These are phyloP conservation scores for Apiospora saccharicola DNA, from an alignment of 2,329 filamentous ascomycete genomes.

Conservation along the genomic window DNA sequence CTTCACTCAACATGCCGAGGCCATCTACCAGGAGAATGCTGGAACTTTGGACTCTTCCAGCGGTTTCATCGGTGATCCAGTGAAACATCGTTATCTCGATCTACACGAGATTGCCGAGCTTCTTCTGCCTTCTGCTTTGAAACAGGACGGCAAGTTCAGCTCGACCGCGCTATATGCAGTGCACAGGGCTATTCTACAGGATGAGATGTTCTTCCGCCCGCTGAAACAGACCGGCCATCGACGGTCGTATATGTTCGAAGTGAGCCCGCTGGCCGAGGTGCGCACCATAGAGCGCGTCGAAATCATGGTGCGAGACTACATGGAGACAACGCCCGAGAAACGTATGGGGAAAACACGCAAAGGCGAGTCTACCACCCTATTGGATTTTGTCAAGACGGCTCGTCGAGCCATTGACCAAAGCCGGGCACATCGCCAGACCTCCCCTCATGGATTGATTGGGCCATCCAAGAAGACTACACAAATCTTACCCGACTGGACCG, in stretches of 20 bases:
- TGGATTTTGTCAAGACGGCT: constrained; percentile 58
- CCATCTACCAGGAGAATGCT: constrained; percentile 57
- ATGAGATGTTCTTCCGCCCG: constrained; percentile 67
- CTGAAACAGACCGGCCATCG: constrained; percentile 58
- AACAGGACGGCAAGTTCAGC: constrained; percentile 48
- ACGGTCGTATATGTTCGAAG: constrained; percentile 65
- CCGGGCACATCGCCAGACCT: constrained; percentile 57
- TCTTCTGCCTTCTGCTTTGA: constrained; percentile 48
- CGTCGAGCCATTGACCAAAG: constrained; percentile 58
- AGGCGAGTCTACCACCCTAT: constrained; percentile 37
- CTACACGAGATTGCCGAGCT: constrained; percentile 58
- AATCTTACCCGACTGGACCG: constrained; percentile 50
- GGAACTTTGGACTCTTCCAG: constrained; percentile 56
- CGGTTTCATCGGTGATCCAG: constrained; percentile 46
- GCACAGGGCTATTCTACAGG: constrained; percentile 67
- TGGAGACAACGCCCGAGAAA: constrained; percentile 45
- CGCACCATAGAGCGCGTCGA: constrained; percentile 58
- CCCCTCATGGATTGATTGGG: constrained; percentile 57
- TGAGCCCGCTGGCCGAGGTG: constrained; percentile 64
- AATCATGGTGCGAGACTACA: constrained; percentile 60
- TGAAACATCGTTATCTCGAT: constrained; percentile 53
- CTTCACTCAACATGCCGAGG: constrained; percentile 53
- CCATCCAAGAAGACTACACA: constrained; percentile 37
- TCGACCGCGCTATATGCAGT: constrained; percentile 70
- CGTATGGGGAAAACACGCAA: neutral